Evolutionary conservation across 1,284 basidiomycete genomes (phyloP).

Genomic region (Pyrrhoderma lamaoense): DNA sequence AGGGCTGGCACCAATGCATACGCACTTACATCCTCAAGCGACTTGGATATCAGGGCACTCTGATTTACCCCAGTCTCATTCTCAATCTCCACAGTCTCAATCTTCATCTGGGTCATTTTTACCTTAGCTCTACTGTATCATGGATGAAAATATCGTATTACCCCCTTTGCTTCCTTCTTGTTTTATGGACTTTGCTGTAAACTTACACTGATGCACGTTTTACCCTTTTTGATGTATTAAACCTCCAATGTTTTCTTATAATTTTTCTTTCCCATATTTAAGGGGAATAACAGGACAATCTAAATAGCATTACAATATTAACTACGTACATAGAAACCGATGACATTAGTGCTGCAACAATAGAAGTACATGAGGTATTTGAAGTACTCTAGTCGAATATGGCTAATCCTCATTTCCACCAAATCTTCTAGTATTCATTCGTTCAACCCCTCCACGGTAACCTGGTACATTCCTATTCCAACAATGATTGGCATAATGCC

Average conservation of each 20-base stretch:
- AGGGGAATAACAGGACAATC: too few species aligned
- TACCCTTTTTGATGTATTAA: too few species aligned
- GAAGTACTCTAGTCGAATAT: not conserved
- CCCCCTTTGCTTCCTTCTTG: not conserved
- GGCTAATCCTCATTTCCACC: constrained; percentile 14
- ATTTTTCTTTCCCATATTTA: too few species aligned
- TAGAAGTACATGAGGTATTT: not conserved
- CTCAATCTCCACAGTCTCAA: constrained; percentile 14
- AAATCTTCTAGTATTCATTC: constrained; percentile 18
- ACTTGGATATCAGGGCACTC: not conserved
- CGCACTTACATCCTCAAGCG: constrained; percentile 5
- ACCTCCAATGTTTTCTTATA: too few species aligned
- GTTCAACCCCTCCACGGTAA: constrained; percentile 65
- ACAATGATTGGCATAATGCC: constrained; percentile 94
- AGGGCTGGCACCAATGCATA: constrained; percentile 12
- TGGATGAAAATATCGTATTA: not conserved
- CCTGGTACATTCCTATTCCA: constrained; percentile 79
- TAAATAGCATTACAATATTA: too few species aligned
- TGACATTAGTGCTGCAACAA: too few species aligned
- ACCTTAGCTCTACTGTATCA: not conserved
- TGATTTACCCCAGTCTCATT: constrained; percentile 1
- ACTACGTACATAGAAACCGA: too few species aligned
- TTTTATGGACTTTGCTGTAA: not conserved
- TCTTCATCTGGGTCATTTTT: constrained; percentile 11
- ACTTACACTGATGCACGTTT: too few species aligned